Evolutionary conservation across 169 alveolate genomes (phyloP).

Genomic region (Eimeria maxima): DNA sequence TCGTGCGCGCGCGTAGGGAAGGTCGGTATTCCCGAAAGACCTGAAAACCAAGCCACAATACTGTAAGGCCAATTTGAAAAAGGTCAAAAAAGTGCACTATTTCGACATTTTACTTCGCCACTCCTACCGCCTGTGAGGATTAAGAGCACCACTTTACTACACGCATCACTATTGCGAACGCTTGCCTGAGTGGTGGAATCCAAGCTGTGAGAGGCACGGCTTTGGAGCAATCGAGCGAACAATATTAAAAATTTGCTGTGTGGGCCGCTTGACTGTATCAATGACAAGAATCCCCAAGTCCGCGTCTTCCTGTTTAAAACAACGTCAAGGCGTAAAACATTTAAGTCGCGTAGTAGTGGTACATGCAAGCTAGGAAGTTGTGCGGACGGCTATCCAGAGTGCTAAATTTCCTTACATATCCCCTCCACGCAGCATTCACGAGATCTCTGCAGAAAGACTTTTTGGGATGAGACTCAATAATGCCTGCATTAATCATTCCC

Average conservation of each 20-base stretch:
- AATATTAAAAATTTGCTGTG: conserved; percentile 87
- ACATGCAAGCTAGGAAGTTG: background rate
- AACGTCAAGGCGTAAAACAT: background rate
- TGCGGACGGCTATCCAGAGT: background rate
- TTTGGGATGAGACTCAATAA: conserved; percentile 91
- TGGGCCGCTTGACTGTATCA: conserved; percentile 93
- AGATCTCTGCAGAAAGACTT: conserved; percentile 89
- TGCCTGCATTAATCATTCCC: conserved; percentile 74
- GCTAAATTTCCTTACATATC: conserved; percentile 83
- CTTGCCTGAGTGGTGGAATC: conserved; percentile 62
- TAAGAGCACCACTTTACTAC: background rate
- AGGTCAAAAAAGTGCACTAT: background rate
- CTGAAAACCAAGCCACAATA: background rate
- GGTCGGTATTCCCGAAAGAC: background rate
- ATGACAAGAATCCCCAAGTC: conserved; percentile 90
- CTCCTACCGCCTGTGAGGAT: background rate
- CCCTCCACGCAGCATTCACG: conserved; percentile 93
- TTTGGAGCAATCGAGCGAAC: conserved; percentile 88
- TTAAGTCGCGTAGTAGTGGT: background rate
- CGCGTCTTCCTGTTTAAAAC: conserved; percentile 87
- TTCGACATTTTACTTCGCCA: background rate
- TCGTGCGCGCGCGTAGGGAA: background rate
- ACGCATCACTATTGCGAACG: background rate
- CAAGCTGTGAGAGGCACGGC: conserved; percentile 63
- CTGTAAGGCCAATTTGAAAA: background rate